Percentiles rank a stretch among this genome's conserved stretches.
Evolutionary conservation across 2,329 filamentous ascomycete species (phyloP).

Genomic region (Endoconidiophora polonica): DNA sequence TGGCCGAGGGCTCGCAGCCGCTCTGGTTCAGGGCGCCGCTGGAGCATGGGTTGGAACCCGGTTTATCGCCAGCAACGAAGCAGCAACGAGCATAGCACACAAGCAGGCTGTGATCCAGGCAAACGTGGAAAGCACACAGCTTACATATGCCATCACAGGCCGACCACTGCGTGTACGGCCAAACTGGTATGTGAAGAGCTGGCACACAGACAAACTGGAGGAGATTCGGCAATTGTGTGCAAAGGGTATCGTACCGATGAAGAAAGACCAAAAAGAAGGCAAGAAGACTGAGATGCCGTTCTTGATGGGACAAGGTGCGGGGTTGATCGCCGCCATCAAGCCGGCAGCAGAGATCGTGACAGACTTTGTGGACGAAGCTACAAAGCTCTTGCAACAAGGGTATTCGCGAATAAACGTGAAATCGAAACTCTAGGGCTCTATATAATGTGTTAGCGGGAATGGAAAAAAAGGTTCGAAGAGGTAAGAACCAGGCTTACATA

Average conservation of each 20-base stretch:
- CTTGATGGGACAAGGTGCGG: slow-evolving; percentile 87
- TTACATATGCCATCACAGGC: slow-evolving; percentile 70
- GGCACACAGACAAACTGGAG: slow-evolving; percentile 55
- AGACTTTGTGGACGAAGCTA: slow-evolving; percentile 72
- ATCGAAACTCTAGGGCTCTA: slow-evolving; percentile 26
- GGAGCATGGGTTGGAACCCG: slow-evolving; percentile 92
- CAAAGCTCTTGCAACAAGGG: slow-evolving; percentile 47
- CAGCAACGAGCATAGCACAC: slow-evolving; percentile 63
- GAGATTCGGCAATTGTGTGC: slow-evolving; percentile 62
- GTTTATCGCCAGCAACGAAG: slow-evolving; percentile 72
- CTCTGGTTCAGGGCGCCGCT: slow-evolving; percentile 71
- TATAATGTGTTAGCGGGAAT: not conserved
- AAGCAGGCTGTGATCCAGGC: slow-evolving; percentile 74
- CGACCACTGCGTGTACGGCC: slow-evolving; percentile 63
- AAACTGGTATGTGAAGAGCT: slow-evolving; percentile 68
- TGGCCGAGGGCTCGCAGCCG: slow-evolving; percentile 62
- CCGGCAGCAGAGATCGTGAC: slow-evolving; percentile 72
- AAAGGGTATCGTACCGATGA: slow-evolving; percentile 62
- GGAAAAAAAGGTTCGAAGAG: not conserved
- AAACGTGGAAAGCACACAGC: slow-evolving; percentile 59
- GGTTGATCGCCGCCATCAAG: slow-evolving; percentile 57
- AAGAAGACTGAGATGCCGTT: slow-evolving; percentile 74
- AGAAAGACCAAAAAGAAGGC: slow-evolving; percentile 66
- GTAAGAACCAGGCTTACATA: not conserved
- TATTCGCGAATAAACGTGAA: slow-evolving; percentile 37